Base-by-base conservation (phyloP, 2,329 filamentous ascomycete species). In the Cladosporium sp. region DNA sequence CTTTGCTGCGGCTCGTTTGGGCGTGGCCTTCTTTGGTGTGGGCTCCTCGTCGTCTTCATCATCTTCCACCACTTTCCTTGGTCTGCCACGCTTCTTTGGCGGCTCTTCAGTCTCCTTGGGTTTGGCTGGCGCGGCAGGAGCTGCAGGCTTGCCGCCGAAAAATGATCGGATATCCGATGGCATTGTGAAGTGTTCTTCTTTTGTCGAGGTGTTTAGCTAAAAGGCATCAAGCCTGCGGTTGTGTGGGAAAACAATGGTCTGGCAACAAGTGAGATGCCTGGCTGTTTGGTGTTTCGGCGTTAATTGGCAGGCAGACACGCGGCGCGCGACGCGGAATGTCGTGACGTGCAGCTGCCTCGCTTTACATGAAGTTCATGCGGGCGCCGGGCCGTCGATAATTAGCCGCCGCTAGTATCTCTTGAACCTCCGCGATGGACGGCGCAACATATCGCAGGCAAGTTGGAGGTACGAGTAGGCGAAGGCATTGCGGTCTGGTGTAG, bases 91-190 rank as follows among this genome's bases (percentile, higher is more conserved):
- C 71, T 82, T 83, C 66, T 75, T 83, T 75, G 73, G 58, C 18
- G 51, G 51, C 58, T 63, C 64, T 30, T 64, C 34, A 74, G 72
- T 63, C 63, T 64, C 61, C 53, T 66, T 58, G n/a, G 65, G 53
- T 66, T 72, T 68, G 26, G 70, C 43, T 67, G 66, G 73, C 69
- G 78, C 78, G 66, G 85, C 83, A 57, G 83, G 79, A 53, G 84
- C 80, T 69, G 85, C 84, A 60, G 87, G 86, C 77, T 93, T 93
- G 67, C 90, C 88, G 64, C 90, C 88, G 81, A 98, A 97, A 80
- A 97, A 98, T 72, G 85, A 92, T 75, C 93, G 86, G 74, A 97
- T 98, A 79, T 98, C 94, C 68, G 84, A 76, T 63, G 93, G 88
- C 93, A 97, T 96, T 68, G 58, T 74, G 64, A 23, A 13, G 28